Conservation (phyloP, 225 moss, liverwort and hornwort genomes). For the Pseudoscleropodium purum region DNA sequence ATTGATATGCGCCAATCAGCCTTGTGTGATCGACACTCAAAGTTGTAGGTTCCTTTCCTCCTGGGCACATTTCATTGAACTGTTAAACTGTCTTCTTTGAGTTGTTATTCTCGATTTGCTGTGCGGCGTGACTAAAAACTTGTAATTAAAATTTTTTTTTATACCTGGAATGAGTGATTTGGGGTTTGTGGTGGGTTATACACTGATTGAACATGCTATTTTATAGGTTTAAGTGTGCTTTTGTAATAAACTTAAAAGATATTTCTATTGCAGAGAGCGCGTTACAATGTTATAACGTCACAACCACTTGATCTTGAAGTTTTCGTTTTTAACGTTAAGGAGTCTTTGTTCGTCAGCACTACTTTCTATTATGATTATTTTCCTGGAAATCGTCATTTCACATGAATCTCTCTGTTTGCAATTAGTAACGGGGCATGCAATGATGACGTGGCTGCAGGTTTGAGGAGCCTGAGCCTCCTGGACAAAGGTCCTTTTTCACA, state of each 20-base stretch:
- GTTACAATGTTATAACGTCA: not conserved
- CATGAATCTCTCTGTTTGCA: not conserved
- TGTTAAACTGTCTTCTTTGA: not conserved
- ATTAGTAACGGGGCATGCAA: not conserved
- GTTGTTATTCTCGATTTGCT: not conserved
- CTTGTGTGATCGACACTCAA: conserved; percentile 93
- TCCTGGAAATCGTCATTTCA: not conserved
- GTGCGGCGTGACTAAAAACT: not conserved
- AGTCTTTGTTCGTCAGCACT: not conserved
- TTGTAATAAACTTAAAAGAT: not conserved
- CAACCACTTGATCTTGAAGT: not conserved
- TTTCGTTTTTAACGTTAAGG: not conserved
- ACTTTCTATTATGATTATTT: not conserved
- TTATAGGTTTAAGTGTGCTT: not conserved
- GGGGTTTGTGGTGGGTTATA: not conserved
- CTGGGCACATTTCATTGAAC: not conserved
- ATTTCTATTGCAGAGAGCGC: not conserved
- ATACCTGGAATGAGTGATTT: not conserved
- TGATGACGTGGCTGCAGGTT: conserved; percentile 41
- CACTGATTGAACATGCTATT: not conserved
- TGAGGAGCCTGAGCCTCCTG: conserved; percentile 93
- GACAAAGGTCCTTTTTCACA: conserved; percentile 96
- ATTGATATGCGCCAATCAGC: conserved; percentile 99
- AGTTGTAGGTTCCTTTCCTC: conserved; percentile 57
- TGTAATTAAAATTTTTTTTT: not conserved